Evolutionary conservation across 108 stramenopile genomes (phyloP).

Genomic region (Skeletonema grethae): DNA sequence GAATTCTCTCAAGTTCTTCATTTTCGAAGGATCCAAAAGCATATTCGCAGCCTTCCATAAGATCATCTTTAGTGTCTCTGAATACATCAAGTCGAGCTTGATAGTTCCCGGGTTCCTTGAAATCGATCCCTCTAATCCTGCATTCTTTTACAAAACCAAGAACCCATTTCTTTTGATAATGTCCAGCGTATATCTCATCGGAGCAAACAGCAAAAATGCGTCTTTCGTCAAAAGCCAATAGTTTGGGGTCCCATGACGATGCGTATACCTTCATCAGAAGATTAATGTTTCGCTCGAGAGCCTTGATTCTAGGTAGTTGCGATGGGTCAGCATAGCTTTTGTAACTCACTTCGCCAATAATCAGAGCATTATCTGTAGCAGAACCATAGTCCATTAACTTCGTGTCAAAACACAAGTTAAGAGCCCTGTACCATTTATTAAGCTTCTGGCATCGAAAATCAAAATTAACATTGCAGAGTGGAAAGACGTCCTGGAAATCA

Average conservation of each 20-base stretch:
- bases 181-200: neutral
- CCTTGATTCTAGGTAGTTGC: constrained; percentile 1
- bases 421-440: constrained; percentile 5
- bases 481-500: neutral
- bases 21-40: neutral
- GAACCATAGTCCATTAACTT: neutral
- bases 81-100: constrained; percentile 5
- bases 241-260: constrained; percentile 1
- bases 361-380: constrained; percentile 6
- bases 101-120: neutral
- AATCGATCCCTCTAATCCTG: neutral
- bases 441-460: constrained; percentile 5
- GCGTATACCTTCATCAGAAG: constrained; percentile 13
- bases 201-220: constrained; percentile 21
- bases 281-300: constrained; percentile 1
- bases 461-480: constrained; percentile 21
- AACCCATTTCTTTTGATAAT: neutral
- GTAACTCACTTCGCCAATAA: neutral
- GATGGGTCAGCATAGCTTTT: constrained; percentile 10
- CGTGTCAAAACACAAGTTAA: constrained; percentile 1
- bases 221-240: neutral
- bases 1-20: neutral
- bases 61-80: neutral
- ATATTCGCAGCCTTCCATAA: neutral
- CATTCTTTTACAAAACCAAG: neutral